Evolutionary conservation across 1,139 yeast species (phyloP), one percentile per base, ranked within the genome.

Genomic region (Chernovozyma aurita): DNA sequence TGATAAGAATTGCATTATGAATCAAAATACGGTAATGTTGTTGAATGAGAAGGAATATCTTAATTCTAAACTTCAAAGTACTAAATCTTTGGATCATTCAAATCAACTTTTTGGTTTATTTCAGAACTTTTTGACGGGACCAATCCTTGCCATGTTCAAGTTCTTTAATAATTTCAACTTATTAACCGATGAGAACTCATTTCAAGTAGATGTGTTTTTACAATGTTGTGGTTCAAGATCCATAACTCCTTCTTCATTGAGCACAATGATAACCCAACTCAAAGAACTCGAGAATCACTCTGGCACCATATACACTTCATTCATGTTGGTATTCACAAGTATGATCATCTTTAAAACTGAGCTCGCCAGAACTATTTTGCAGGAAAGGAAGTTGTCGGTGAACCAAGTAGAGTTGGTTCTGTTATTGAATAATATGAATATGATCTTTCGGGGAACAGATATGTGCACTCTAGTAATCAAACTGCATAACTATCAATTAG

Each of bases 381-480:
- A 13, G 12, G 30, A 30, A 13, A 20, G 28, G 17, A 32, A 18
- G 17, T 32, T 37, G 5, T 18, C 31, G 2, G 24, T 16, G 6
- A 33, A 33, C 27, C 28, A 28, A 22, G 15, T 27, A 24, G 15
- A 12, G 21, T 26, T 34, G 5, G 8, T 27, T 18, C 18, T 13
- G n/a, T 30, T 34, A 12, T 20, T 34, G n/a, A 11, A 31, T 11
- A 22, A 30, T 7, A 21, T 34, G 13, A 37, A 33, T 24, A 4
- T 28, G n/a, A 34, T 34, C 16, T 24, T 37, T 11, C 24, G 29
- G 12, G 37, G 37, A 4, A 37, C 40, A 4, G 37, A 37, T 21
- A 14, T 27, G 9, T 18, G 31, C 3, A 37, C 30, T 8, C 21
- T 37, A 11, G 31, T 30, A 4, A 24, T 37, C 6, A 33, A 31